Evolutionary conservation across 1,284 basidiomycete genomes (phyloP), one percentile per base, ranked within the genome.

Genomic region (Ganoderma boninense): DNA sequence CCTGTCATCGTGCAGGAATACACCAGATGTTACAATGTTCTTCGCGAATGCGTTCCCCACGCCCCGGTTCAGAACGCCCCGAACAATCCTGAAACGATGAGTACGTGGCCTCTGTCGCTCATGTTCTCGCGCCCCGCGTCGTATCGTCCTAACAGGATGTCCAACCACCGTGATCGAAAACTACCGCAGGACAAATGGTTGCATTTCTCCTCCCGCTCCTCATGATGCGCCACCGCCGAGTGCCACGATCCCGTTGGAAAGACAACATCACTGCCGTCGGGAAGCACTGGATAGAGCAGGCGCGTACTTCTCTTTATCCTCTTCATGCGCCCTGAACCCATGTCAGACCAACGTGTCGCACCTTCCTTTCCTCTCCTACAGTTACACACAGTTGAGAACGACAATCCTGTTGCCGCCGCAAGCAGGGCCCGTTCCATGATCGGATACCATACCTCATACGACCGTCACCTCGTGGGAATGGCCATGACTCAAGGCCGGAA

Each of bases 201-300:
- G 89, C 89, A 26, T 84, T 90, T 71, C 89, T 94, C 82, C 83
- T 94, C n/a, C 92, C 93, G 0, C 83, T 93, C 18, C 87, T 94
- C 73, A 94, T 94, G 91, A 94, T 94, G 92, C 84, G 92, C 20
- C 93, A 94, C 79, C 85, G 92, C 70, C 88, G 92, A 38, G 92
- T 94, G 79, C 91, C 93, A 3, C 86, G 92, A 23, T 81, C 88
- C 23, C 89, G 90, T 72, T 94, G 93, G 93, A 83, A 85, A 67
- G 91, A 94, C 72, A 85, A 86, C 69, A 80, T 84, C 40, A 91
- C 87, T 0, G 76, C 85, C 1, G 86, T 83, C 46, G 92, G 92
- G 52, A 94, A 94, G 74, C 92, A 92, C 73, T 94, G 91, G 90
- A 94, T 94, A 69, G 92, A 94, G 74, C 91, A 92, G 85, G 91